These are phyloP conservation scores for Botrytis elliptica DNA, from an alignment of 2,329 filamentous ascomycete species.

Conservation along the genomic window DNA sequence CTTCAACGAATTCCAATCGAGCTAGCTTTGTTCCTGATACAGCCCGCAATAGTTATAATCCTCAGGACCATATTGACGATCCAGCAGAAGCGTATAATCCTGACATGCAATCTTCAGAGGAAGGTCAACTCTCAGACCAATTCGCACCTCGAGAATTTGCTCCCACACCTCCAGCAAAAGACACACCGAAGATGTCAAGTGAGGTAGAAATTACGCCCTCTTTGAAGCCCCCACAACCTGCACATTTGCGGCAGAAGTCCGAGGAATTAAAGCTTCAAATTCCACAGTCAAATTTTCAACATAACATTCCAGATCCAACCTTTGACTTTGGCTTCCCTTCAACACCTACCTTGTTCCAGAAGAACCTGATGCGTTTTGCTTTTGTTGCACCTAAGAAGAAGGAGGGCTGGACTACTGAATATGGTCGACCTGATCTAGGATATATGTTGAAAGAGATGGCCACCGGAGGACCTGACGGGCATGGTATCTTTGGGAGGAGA, in stretches of 20 bases:
- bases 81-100: constrained; percentile 27
- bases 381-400: constrained; percentile 71
- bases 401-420: constrained; percentile 88
- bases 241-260: constrained; percentile 29
- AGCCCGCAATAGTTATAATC: constrained; percentile 35
- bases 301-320: constrained; percentile 38
- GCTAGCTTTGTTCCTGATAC: constrained; percentile 19
- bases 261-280: constrained; percentile 31
- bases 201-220: constrained; percentile 10
- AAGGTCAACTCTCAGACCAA: constrained; percentile 26
- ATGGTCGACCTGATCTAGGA: constrained; percentile 83
- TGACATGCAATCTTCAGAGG: constrained; percentile 4
- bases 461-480: constrained; percentile 63
- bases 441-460: constrained; percentile 84
- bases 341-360: constrained; percentile 84
- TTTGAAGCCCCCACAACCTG: constrained; percentile 24
- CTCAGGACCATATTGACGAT: constrained; percentile 31
- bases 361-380: constrained; percentile 85
- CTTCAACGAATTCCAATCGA: constrained; percentile 43
- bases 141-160: constrained; percentile 24
- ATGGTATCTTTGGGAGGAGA: constrained; percentile 71
- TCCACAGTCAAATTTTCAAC: constrained; percentile 22
- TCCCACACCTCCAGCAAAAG: constrained; percentile 20
- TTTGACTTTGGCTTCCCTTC: constrained; percentile 80
- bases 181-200: constrained; percentile 11